These are phyloP conservation scores for Petasospora fabianii DNA, from an alignment of 1,139 yeast genomes.

Conservation along the genomic window DNA sequence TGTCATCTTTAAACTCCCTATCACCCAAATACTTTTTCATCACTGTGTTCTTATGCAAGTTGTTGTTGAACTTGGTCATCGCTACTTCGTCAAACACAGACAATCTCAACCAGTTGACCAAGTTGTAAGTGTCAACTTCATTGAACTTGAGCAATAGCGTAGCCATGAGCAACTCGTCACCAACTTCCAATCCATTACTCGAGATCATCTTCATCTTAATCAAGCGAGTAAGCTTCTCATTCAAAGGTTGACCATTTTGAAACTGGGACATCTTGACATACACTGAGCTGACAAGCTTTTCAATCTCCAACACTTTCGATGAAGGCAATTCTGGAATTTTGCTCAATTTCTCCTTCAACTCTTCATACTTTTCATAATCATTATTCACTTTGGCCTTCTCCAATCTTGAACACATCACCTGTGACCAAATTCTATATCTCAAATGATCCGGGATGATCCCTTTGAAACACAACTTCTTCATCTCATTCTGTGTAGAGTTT, in stretches of 20 bases:
- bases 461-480: slow-evolving; percentile 40
- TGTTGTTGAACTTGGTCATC: slow-evolving; percentile 28
- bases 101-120: slow-evolving; percentile 29
- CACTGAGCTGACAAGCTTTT: slow-evolving; percentile 25
- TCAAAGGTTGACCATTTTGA: slow-evolving; percentile 19
- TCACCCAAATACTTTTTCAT: slow-evolving; percentile 23
- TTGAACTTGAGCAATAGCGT: slow-evolving; percentile 24
- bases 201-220: slow-evolving; percentile 27
- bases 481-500: slow-evolving; percentile 34
- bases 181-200: slow-evolving; percentile 20
- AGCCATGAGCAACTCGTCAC: slow-evolving; percentile 25
- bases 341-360: slow-evolving; percentile 21
- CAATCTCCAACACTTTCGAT: slow-evolving; percentile 26
- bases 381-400: slow-evolving; percentile 24
- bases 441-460: slow-evolving; percentile 34
- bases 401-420: slow-evolving; percentile 22
- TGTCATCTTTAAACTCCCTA: slow-evolving; percentile 30
- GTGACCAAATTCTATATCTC: slow-evolving; percentile 32
- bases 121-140: slow-evolving; percentile 21
- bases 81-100: slow-evolving; percentile 28
- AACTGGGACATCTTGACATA: slow-evolving; percentile 25
- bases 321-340: slow-evolving; percentile 19
- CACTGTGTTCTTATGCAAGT: slow-evolving; percentile 24
- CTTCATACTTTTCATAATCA: slow-evolving; percentile 28
- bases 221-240: slow-evolving; percentile 27